Evolutionary conservation across 805 yeast species (phyloP).

Genomic region (Ogataea ganodermae): DNA sequence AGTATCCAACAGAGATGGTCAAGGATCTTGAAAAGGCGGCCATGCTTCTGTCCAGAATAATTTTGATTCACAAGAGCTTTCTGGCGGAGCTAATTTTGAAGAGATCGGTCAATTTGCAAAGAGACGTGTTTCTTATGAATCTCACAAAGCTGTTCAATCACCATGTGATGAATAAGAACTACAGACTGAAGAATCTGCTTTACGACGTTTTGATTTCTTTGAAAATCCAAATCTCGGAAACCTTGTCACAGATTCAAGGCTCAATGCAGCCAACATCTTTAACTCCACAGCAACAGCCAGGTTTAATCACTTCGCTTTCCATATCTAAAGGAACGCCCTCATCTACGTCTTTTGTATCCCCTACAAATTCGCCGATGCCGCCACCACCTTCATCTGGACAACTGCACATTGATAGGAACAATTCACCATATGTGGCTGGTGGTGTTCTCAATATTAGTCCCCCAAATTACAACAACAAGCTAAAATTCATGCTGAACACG

Average conservation of each 20-base stretch:
- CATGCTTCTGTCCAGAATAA: conserved; percentile 52
- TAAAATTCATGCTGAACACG: conserved; percentile 26
- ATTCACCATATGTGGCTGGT: conserved; percentile 1
- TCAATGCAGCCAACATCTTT: conserved; percentile 6
- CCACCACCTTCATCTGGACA: conserved; percentile 21
- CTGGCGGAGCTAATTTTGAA: conserved; percentile 48
- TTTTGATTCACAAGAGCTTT: conserved; percentile 57
- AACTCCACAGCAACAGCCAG: conserved; percentile 19
- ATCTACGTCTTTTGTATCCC: conserved; percentile 26
- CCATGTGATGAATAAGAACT: conserved; percentile 43
- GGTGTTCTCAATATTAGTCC: conserved; percentile 34
- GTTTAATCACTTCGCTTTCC: conserved; percentile 21
- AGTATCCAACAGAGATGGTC: conserved; percentile 14
- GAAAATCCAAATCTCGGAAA: conserved; percentile 41
- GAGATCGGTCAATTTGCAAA: conserved; percentile 40
- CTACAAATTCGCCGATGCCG: conserved; percentile 30
- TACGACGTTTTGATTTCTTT: conserved; percentile 61
- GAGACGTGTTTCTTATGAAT: conserved; percentile 49
- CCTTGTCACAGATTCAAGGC: conserved; percentile 17
- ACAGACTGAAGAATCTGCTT: conserved; percentile 54
- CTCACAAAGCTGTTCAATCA: conserved; percentile 49
- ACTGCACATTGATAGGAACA: conserved; percentile 5
- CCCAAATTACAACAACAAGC: conserved; percentile 35
- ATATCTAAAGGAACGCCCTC: conserved; percentile 27
- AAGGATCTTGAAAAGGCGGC: conserved; percentile 37